Evolutionary conservation across 768 basidiomycete genomes (phyloP), one percentile per base, ranked within the genome.

Genomic region (Psilocybe tampanensis): DNA sequence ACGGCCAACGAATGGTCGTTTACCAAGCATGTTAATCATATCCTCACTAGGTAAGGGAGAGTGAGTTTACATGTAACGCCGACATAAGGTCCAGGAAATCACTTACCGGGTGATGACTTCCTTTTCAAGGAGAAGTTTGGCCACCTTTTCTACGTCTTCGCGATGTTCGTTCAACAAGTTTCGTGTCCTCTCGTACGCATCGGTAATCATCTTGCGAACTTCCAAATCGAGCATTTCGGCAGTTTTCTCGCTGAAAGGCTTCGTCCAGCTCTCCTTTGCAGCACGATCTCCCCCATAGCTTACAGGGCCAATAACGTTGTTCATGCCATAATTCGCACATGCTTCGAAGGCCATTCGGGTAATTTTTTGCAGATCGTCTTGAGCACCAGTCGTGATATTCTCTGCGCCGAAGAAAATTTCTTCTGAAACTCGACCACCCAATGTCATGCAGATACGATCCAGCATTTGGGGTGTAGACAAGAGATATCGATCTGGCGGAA

Each of bases 231-330:
- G 77, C 81, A 95, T 90, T 76, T 98, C 92, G 1, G 90, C 93
- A 0, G 97, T 98, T 73, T 91, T 92, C 80, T 99, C 97, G 64
- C 92, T 94, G 80, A 98, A 99, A 5, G 96, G 97, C 71, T 99
- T 99, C 51, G 92, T 92, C 89, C 94, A 96, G 51, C 83, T 78
- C 69, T 96, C 94, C 43, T 88, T 88, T 44, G 91, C 81, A 23
- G 87, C 89, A 62, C 92, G 85, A 45, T 86, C 81, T n/a, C 92
- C 91, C 49, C 95, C 94, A 67, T 98, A 99, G 65, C 93, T 95
- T 60, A 99, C 92, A 1, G 97, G 97, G 1, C 97, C 97, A 60
- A 99, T 93, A 52, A 86, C 83, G 48, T 85, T 80, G 74, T 95
- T 96, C 96, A 99, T 98, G 58, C 97, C 97, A 74, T 97, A 97